These are phyloP conservation scores for Serendipita sp. DNA, from an alignment of 768 basidiomycete genomes.

Conservation along the genomic window DNA sequence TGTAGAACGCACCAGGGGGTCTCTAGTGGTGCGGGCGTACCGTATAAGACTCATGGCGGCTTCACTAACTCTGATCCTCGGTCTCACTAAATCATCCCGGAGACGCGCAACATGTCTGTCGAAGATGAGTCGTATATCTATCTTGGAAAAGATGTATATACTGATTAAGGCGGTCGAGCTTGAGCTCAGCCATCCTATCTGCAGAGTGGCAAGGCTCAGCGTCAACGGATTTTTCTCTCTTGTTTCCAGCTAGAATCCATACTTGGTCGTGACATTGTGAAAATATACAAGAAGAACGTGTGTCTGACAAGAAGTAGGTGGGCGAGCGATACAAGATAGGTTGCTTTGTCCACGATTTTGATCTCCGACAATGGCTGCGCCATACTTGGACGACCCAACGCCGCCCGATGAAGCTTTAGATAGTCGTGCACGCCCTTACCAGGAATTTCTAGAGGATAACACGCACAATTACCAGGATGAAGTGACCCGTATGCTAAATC, in stretches of 20 bases:
- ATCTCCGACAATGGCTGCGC: not conserved
- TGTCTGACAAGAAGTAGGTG: not conserved
- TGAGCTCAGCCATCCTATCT: not conserved
- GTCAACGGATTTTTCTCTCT: not conserved
- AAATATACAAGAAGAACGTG: not conserved
- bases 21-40: not conserved
- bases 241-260: not conserved
- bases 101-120: constrained; percentile 2
- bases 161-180: constrained; percentile 1
- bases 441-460: constrained; percentile 12
- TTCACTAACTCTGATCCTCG: not conserved
- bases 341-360: not conserved
- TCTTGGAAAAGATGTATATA: not conserved
- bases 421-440: not conserved
- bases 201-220: not conserved
- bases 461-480: constrained; percentile 71
- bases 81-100: not conserved
- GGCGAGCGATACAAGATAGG: not conserved
- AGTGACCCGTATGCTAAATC: constrained; percentile 65
- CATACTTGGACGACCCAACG: constrained; percentile 5
- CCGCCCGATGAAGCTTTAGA: not conserved
- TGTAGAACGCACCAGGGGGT: not conserved
- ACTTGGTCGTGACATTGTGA: constrained; percentile 2
- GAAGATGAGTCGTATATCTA: not conserved
- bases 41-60: not conserved